Evolutionary conservation across 495 filamentous ascomycete species (phyloP), one percentile per base, ranked within the genome.

Genomic region (Penicillium odoratum): DNA sequence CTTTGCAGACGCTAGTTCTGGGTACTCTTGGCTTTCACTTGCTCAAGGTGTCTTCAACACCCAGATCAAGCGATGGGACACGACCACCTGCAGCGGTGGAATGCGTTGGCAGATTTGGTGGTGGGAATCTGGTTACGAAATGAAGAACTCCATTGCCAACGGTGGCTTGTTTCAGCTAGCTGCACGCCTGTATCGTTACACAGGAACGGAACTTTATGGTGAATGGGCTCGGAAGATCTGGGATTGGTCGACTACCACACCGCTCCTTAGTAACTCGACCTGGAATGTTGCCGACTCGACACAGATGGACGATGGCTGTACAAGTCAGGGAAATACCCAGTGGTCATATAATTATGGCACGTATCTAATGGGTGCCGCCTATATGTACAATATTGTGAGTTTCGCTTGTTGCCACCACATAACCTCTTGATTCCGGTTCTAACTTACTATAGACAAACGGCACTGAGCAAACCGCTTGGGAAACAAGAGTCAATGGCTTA

Each of bases 11-110:
- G 63, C 63, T 38, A 26, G 50, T 0, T 74, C 40, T 54, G 62
- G 84, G 60, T 85, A 82, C 28, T 86, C 86, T 57, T 91, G 85
- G 87, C 77, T 90, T 46, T 81, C 84, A 5, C 80, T 93, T 1
- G 90, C 88, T 9, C 88, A 92, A 76, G 87, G 83, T 51, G 89
- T 89, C 10, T 91, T 89, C 75, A 89, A 92, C 63, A 80, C 82
- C 10, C 87, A 90, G 64, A 79, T 71, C 7, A 4, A 47, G 5
- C 76, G 78, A 25, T 85, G 81, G 81, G 77, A 84, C 55, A 72
- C 60, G 0, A 57, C 54, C 3, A 69, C 70, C 18, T 85, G 82
- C 49, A 66, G 67, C n/a, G 82, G 82, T 44, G 82, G 82, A 13
- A 55, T 85, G 53, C 74, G 73, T 29, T 85, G 82, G 82, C 82